Base-by-base conservation (phyloP, 352 stramenopile species). In the Globisporangium spiculum region DNA sequence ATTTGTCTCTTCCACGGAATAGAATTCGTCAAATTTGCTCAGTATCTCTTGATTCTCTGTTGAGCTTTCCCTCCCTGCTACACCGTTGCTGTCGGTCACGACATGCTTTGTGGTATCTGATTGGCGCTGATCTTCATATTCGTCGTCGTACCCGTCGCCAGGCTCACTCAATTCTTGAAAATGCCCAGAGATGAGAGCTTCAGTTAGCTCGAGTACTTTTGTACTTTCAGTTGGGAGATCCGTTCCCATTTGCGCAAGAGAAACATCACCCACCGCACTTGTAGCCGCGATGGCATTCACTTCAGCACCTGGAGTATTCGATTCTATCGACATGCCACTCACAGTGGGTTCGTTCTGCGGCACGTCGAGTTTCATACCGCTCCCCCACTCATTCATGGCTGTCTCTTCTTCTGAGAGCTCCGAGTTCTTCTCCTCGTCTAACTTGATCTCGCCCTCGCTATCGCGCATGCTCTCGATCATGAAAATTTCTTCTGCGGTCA, bases 61-160 rank as follows among this genome's bases (percentile, higher is more conserved):
- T 16, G 53, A 16, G 1, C 3, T 27, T 32, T 59, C 12, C 8
- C 16, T 6, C 7, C 38, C 53, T 2, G 7, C 26, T 26, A 8
- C 46, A 9, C 2, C 27, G 6, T 44, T 44, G 32, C 22, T 16
- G 30, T 38, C 14, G 6, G 24, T 30, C 8, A 8, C 12, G n/a
- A 27, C 24, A 44, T 44, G 36, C 6, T 41, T 44, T 26, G 41
- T 30, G 12, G n/a, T 22, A 38, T 27, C 48, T n/a, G 30, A 4
- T 4, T 24, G 20, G 6, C 8, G 16, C 6, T 48, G 60, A 10
- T 50, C 63, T 16, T 63, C 63, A 36, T 68, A 62, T 16, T 66
- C 60, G 69, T 66, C 32, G 6, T 75, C 55, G 55, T 61, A 61
- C 38, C 55, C 66, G 46, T 72, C 61, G 65, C 50, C 26, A 14